phyloP scores from a whole-genome alignment of 805 yeast species.

The Myxozyma melibiosi region DNA sequence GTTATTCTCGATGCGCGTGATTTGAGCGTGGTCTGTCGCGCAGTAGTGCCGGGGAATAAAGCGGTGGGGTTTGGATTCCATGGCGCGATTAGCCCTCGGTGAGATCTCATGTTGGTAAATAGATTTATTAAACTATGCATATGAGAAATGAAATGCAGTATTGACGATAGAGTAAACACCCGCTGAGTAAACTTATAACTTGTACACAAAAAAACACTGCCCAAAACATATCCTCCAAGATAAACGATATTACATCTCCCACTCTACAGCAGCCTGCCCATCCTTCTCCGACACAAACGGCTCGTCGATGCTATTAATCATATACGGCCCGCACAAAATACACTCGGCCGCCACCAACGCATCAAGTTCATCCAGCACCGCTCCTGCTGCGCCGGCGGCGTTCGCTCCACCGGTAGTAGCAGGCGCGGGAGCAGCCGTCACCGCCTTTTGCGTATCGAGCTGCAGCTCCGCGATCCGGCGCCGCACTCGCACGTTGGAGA shows the following conservation, averaged over 20 bases:
- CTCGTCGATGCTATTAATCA: slow-evolving; percentile 68
- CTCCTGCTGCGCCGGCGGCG: slow-evolving; percentile 19
- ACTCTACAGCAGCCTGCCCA: slow-evolving; percentile 16
- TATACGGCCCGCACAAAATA: slow-evolving; percentile 72
- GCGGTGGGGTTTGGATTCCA: slow-evolving; percentile 30
- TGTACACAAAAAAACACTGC: neutral
- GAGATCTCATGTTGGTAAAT: too few relatives aligned
- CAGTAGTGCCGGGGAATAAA: slow-evolving; percentile 17
- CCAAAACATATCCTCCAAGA: neutral
- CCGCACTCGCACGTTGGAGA: slow-evolving; percentile 68
- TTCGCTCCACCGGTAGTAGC: slow-evolving; percentile 37
- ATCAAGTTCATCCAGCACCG: slow-evolving; percentile 49
- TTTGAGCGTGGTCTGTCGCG: slow-evolving; percentile 24
- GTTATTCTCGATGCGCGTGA: slow-evolving; percentile 27
- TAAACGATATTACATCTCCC: slow-evolving; percentile 11
- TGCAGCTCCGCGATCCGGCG: slow-evolving; percentile 61
- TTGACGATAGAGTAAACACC: too few relatives aligned
- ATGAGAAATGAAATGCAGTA: neutral
- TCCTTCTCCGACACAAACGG: slow-evolving; percentile 51
- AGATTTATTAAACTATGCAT: too few relatives aligned
- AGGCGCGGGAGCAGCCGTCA: slow-evolving; percentile 32
- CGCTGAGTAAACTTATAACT: too few relatives aligned
- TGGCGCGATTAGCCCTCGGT: too few relatives aligned
- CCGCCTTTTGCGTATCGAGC: slow-evolving; percentile 46
- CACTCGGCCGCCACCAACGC: slow-evolving; percentile 64